Percentiles rank a stretch among this genome's conserved stretches.
Conservation (phyloP, 192 early-diverging fungal genomes). For the Entophlyctis helioformis region DNA sequence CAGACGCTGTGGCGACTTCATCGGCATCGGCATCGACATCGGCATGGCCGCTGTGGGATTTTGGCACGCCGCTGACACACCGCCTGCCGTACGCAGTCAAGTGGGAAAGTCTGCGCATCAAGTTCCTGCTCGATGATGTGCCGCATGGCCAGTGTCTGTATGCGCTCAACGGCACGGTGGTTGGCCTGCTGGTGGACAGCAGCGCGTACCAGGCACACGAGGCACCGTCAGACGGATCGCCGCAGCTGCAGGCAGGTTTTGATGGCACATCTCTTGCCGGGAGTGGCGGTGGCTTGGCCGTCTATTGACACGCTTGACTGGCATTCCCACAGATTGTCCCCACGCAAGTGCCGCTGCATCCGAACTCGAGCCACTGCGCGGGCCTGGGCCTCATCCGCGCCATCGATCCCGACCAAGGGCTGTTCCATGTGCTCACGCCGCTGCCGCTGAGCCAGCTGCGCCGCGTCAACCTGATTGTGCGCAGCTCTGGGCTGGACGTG, state of each 20-base stretch:
- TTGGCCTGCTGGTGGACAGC: slow-evolving; percentile 54
- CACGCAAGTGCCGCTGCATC: slow-evolving; percentile 12
- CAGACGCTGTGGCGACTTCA: background rate
- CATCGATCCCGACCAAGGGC: slow-evolving; percentile 15
- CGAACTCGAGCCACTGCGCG: slow-evolving; percentile 17
- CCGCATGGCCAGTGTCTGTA: slow-evolving; percentile 65
- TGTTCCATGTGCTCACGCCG: slow-evolving; percentile 27
- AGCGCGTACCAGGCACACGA: background rate
- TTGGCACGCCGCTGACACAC: slow-evolving; percentile 7
- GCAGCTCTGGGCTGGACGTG: slow-evolving; percentile 13
- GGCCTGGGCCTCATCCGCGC: slow-evolving; percentile 30
- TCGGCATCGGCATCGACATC: background rate
- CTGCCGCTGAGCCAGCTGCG: slow-evolving; percentile 7
- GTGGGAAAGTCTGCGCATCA: slow-evolving; percentile 10
- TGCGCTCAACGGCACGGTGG: slow-evolving; percentile 74
- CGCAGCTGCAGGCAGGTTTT: background rate
- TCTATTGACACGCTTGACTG: no score
- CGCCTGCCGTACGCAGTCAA: slow-evolving; percentile 17
- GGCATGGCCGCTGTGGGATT: slow-evolving; percentile 9
- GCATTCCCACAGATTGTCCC: slow-evolving; percentile 15
- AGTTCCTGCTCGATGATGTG: slow-evolving; percentile 48
- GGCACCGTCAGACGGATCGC: background rate
- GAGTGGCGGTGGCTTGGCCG: no score
- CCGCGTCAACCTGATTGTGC: slow-evolving; percentile 27
- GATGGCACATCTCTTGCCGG: no score